These are phyloP conservation scores for Polyporus arcularius DNA, from an alignment of 768 basidiomycete genomes.

Conservation along the genomic window DNA sequence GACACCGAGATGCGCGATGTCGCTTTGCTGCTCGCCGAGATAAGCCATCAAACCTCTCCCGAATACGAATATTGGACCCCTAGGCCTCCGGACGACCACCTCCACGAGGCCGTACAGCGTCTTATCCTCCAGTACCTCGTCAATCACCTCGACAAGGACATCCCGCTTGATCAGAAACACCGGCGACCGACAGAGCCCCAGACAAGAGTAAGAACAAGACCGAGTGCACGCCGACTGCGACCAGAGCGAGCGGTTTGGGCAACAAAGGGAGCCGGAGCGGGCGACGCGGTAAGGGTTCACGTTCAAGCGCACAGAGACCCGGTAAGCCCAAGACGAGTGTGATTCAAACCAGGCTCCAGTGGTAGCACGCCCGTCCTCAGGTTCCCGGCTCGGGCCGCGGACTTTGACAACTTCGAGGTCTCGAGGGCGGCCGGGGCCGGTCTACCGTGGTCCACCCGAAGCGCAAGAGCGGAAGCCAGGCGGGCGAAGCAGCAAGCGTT, in stretches of 20 bases:
- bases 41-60: neutral
- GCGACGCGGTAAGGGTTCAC: no score
- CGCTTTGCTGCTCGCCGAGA: neutral
- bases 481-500: neutral
- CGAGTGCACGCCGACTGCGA: no score
- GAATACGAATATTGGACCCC: neutral
- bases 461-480: neutral
- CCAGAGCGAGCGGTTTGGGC: no score
- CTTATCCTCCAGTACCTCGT: slow-evolving; percentile 6
- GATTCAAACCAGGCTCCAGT: no score
- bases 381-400: no score
- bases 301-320: no score
- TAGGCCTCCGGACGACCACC: neutral
- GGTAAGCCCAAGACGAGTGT: no score
- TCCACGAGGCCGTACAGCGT: slow-evolving; percentile 9
- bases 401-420: no score
- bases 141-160: neutral
- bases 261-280: no score
- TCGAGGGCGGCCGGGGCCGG: neutral
- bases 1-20: neutral
- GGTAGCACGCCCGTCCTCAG: no score
- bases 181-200: neutral
- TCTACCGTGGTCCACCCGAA: neutral
- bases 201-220: no score
- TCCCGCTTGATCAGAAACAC: neutral